Conservation (phyloP, 2,329 filamentous ascomycete genomes). For the Cladosporium halotolerans region DNA sequence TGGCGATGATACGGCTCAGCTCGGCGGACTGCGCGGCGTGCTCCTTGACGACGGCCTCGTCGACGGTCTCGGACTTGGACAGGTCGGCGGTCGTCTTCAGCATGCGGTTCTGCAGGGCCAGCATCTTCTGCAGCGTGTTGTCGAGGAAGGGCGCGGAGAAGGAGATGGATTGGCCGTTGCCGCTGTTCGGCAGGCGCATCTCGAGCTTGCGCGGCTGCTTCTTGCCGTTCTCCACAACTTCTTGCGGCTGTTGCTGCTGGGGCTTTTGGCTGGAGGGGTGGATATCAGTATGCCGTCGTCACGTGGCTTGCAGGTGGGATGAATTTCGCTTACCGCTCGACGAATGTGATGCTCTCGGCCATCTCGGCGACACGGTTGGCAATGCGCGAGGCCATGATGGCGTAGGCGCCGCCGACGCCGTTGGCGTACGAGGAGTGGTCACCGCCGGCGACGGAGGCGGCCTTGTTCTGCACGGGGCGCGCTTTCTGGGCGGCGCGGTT, state of each 20-base stretch:
- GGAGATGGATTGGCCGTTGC: conserved; percentile 32
- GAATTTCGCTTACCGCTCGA: conserved; percentile 34
- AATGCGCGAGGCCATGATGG: conserved; percentile 46
- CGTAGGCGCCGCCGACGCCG: conserved; percentile 39
- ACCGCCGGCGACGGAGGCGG: conserved; percentile 28
- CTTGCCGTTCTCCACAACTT: conserved; percentile 26
- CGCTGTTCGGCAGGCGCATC: conserved; percentile 37
- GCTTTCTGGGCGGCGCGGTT: conserved; percentile 17
- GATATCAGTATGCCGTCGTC: background rate
- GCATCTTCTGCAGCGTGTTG: conserved; percentile 46
- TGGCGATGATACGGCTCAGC: conserved; percentile 43
- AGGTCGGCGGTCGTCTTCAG: conserved; percentile 43
- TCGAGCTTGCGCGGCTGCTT: conserved; percentile 46
- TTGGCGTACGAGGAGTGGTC: conserved; percentile 16
- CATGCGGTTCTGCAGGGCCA: conserved; percentile 46
- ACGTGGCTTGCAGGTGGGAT: background rate
- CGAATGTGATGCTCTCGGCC: conserved; percentile 48
- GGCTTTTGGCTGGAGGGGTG: conserved; percentile 20
- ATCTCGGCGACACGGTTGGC: conserved; percentile 48
- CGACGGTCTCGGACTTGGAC: conserved; percentile 38
- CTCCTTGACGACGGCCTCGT: conserved; percentile 44
- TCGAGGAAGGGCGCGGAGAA: conserved; percentile 50
- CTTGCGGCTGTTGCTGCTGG: conserved; percentile 18
- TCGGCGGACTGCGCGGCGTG: conserved; percentile 46
- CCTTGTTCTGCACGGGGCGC: conserved; percentile 26